A percentile compares a stretch with the other conserved stretches of the same genome.
These are phyloP conservation scores for Allium cepa DNA, from an alignment of 106 monocot species.

Conservation along the genomic window DNA sequence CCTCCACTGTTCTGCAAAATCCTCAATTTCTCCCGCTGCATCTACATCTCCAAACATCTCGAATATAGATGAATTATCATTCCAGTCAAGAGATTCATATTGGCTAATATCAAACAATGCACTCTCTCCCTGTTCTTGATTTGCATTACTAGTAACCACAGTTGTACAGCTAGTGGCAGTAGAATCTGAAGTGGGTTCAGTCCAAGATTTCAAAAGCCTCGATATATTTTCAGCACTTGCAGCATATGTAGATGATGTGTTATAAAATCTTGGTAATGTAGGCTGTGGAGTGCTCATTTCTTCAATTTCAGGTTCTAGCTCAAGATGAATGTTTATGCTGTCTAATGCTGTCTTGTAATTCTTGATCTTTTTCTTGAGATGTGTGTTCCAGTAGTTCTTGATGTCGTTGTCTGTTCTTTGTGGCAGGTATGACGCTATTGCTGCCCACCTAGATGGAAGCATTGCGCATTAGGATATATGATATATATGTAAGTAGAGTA, in stretches of 20 bases:
- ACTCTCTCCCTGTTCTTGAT: neutral
- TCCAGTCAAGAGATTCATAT: too few relatives aligned
- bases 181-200: constrained; percentile 8
- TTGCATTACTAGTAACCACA: neutral
- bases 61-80: too few relatives aligned
- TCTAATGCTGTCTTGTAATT: constrained; percentile 12
- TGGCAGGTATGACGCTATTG: constrained; percentile 17
- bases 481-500: neutral
- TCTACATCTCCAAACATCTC: too few relatives aligned
- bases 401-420: neutral
- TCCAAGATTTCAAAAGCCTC: constrained; percentile 43
- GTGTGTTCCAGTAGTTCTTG: neutral
- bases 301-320: neutral
- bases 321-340: neutral
- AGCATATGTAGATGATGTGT: constrained; percentile 25
- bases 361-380: constrained; percentile 46
- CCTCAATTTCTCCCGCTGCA: too few relatives aligned
- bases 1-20: too few relatives aligned
- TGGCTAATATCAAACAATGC: neutral
- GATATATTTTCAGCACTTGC: constrained; percentile 53
- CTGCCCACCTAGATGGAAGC: neutral
- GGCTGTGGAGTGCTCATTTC: neutral
- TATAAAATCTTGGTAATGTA: neutral
- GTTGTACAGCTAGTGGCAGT: neutral
- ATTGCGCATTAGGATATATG: neutral